Evolutionary conservation across 495 filamentous ascomycete species (phyloP).

Genomic region (Lasiosphaeria hispida): DNA sequence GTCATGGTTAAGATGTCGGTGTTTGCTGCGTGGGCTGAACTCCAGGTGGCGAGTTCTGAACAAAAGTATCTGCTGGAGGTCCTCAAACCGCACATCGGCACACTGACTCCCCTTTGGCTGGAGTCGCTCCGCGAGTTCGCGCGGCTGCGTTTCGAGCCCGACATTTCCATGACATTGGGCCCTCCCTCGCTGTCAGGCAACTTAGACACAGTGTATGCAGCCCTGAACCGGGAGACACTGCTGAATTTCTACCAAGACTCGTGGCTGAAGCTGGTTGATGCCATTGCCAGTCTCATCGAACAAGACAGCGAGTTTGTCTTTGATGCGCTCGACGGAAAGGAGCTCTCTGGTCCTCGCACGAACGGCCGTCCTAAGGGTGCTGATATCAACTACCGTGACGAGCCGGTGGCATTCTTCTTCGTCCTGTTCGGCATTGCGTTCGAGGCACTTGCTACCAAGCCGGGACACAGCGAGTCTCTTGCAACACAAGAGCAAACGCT

Average conservation of each 20-base stretch:
- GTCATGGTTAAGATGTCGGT: constrained; percentile 98
- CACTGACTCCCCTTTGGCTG: constrained; percentile 88
- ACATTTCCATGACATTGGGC: constrained; percentile 85
- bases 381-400: constrained; percentile 95
- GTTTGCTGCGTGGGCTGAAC: constrained; percentile 97
- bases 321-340: constrained; percentile 89
- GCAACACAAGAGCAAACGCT: constrained; percentile 77
- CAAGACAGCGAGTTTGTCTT: constrained; percentile 98
- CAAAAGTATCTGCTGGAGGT: constrained; percentile 87
- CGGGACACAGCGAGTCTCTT: constrained; percentile 63
- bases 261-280: constrained; percentile 95
- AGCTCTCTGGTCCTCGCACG: constrained; percentile 47
- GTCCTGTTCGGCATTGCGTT: constrained; percentile 96
- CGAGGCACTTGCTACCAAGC: constrained; percentile 83
- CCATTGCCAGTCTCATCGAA: constrained; percentile 95
- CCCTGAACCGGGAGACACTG: constrained; percentile 88
- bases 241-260: constrained; percentile 97
- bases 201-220: constrained; percentile 87
- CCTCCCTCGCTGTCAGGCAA: constrained; percentile 71
- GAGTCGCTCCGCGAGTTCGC: constrained; percentile 92
- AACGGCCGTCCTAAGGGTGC: constrained; percentile 54
- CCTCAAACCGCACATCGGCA: constrained; percentile 84
- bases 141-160: constrained; percentile 88
- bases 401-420: constrained; percentile 98
- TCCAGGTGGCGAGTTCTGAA: constrained; percentile 93